phyloP scores from a whole-genome alignment of 2,329 filamentous ascomycete species.

The Phialophora chinensis region DNA sequence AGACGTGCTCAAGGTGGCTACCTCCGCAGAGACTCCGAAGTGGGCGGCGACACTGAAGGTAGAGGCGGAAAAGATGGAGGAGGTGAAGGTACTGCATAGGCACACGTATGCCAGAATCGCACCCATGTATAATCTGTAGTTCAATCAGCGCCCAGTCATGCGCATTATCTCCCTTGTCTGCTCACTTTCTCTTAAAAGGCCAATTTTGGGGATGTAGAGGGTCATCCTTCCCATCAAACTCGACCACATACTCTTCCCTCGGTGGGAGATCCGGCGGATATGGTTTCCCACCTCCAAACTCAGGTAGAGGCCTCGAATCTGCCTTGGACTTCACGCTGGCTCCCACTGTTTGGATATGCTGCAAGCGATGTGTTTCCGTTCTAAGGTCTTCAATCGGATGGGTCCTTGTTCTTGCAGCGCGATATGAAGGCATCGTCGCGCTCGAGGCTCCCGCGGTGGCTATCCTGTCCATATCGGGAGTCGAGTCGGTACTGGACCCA shows the following conservation, averaged over 20 bases:
- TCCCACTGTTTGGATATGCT: constrained; percentile 52
- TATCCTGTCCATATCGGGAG: constrained; percentile 35
- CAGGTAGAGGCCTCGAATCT: constrained; percentile 46
- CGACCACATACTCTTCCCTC: constrained; percentile 66
- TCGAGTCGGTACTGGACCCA: constrained; percentile 38
- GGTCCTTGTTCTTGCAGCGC: constrained; percentile 35
- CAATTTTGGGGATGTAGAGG: constrained; percentile 89
- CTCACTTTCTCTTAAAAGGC: constrained; percentile 72
- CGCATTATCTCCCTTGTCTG: background rate
- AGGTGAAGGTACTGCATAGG: constrained; percentile 59
- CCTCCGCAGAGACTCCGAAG: constrained; percentile 61
- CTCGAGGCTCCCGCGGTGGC: constrained; percentile 35
- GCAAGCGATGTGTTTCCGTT: constrained; percentile 42
- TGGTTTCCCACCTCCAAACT: constrained; percentile 61
- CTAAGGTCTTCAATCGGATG: constrained; percentile 39
- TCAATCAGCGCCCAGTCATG: background rate
- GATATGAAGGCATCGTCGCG: constrained; percentile 15
- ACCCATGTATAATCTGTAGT: constrained; percentile 31
- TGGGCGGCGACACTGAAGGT: constrained; percentile 62
- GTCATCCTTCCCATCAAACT: constrained; percentile 83
- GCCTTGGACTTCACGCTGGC: constrained; percentile 42
- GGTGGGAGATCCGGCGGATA: constrained; percentile 62
- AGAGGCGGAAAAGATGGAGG: constrained; percentile 72
- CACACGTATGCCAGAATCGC: constrained; percentile 40
- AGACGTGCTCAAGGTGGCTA: constrained; percentile 49